Evolutionary conservation across 2,329 filamentous ascomycete species (phyloP).

Genomic region (Keithomyces neogunnii): DNA sequence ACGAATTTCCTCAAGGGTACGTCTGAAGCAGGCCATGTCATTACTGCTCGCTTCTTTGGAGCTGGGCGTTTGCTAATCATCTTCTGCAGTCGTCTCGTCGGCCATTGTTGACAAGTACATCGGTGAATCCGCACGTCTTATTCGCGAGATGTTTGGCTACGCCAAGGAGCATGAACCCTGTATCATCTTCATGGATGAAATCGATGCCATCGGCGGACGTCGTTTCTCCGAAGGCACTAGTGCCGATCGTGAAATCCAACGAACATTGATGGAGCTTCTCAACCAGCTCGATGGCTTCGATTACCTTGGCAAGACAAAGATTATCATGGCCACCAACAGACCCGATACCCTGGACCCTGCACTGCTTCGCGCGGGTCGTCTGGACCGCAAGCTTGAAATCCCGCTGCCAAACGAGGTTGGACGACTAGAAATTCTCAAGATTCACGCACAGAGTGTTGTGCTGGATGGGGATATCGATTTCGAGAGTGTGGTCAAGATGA

Average conservation of each 20-base stretch:
- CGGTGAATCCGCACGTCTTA: slow-evolving; percentile 91
- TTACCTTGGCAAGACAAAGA: slow-evolving; percentile 98
- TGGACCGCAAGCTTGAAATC: slow-evolving; percentile 98
- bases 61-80: slow-evolving; percentile 11
- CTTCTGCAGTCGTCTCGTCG: slow-evolving; percentile 74
- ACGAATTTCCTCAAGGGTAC: slow-evolving; percentile 97
- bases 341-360: slow-evolving; percentile 94
- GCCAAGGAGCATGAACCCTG: slow-evolving; percentile 99
- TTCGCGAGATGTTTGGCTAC: slow-evolving; percentile 99
- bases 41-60: no score
- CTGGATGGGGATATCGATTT: slow-evolving; percentile 96
- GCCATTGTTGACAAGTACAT: slow-evolving; percentile 99
- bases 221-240: slow-evolving; percentile 96
- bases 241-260: slow-evolving; percentile 95
- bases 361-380: slow-evolving; percentile 79
- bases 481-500: slow-evolving; percentile 99
- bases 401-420: slow-evolving; percentile 95
- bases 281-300: slow-evolving; percentile 99
- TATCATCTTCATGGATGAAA: slow-evolving; percentile 99
- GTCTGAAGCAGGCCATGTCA: slow-evolving; percentile 9
- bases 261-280: slow-evolving; percentile 95
- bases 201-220: slow-evolving; percentile 94
- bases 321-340: slow-evolving; percentile 99
- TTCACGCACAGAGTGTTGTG: slow-evolving; percentile 78
- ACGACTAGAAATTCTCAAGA: slow-evolving; percentile 94